phyloP scores from a whole-genome alignment of 352 stramenopile species.

The Phytophthora colocasiae region DNA sequence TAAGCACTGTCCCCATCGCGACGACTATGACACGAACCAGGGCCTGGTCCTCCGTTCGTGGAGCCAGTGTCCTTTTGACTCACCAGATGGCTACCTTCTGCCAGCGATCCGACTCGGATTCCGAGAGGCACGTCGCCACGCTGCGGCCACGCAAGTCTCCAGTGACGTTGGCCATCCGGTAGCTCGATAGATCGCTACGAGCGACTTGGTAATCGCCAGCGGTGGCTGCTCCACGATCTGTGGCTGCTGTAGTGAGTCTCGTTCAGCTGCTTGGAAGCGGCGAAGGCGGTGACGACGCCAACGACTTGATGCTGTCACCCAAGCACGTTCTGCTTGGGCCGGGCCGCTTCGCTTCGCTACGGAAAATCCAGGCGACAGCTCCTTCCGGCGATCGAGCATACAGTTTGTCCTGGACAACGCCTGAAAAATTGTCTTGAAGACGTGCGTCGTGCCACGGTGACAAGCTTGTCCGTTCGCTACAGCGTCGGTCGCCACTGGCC shows the following conservation, averaged over 20 bases:
- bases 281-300: neutral
- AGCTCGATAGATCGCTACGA: slow-evolving; percentile 7
- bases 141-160: slow-evolving; percentile 14
- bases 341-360: slow-evolving; percentile 17
- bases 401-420: slow-evolving; percentile 16
- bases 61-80: slow-evolving; percentile 33
- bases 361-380: slow-evolving; percentile 35
- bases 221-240: slow-evolving; percentile 22
- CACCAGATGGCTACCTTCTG: slow-evolving; percentile 30
- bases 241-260: slow-evolving; percentile 8
- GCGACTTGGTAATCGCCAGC: slow-evolving; percentile 23
- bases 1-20: slow-evolving; percentile 17
- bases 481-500: slow-evolving; percentile 1
- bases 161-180: slow-evolving; percentile 11
- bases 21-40: neutral
- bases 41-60: slow-evolving; percentile 3
- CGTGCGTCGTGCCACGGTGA: slow-evolving; percentile 7
- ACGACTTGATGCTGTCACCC: neutral
- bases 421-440: slow-evolving; percentile 33
- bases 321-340: slow-evolving; percentile 7
- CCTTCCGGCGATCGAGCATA: slow-evolving; percentile 34
- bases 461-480: slow-evolving; percentile 7
- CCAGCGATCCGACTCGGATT: too few species aligned
- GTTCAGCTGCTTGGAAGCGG: slow-evolving; percentile 5
- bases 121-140: slow-evolving; percentile 5